phyloP scores from a whole-genome alignment of 768 basidiomycete species.

The Boletus vermiculosoides region DNA sequence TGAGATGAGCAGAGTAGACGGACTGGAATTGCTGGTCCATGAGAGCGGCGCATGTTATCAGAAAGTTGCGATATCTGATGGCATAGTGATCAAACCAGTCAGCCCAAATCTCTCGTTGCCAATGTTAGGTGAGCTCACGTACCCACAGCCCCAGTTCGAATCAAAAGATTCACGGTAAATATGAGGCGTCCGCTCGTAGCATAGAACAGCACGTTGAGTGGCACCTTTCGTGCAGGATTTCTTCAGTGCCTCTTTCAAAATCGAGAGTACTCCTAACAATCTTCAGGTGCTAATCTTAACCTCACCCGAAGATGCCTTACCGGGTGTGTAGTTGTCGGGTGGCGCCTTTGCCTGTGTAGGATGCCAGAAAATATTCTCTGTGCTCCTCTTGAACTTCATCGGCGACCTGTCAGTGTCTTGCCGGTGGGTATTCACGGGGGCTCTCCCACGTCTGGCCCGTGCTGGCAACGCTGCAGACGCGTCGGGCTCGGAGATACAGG shows the following conservation, averaged over 20 bases:
- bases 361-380: conserved; percentile 59
- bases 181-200: conserved; percentile 61
- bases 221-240: conserved; percentile 49
- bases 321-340: conserved; percentile 60
- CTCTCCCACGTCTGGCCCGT: conserved; percentile 14
- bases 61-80: conserved; percentile 74
- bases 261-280: conserved; percentile 56
- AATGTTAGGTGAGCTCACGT: conserved; percentile 21
- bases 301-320: conserved; percentile 42
- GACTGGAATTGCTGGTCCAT: conserved; percentile 65
- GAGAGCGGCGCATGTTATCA: conserved; percentile 73
- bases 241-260: conserved; percentile 56
- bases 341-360: conserved; percentile 43
- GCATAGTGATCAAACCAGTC: not conserved
- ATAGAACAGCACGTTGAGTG: conserved; percentile 59
- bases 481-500: not conserved
- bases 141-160: conserved; percentile 72
- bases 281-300: conserved; percentile 15
- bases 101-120: conserved; percentile 1
- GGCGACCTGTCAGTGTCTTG: not conserved
- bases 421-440: not conserved
- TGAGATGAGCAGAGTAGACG: conserved; percentile 59
- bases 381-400: conserved; percentile 12
- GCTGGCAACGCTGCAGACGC: conserved; percentile 9
- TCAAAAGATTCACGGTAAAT: conserved; percentile 62